phyloP scores from a whole-genome alignment of 176 grass and related monocot species.

The Elaeis guineensis region DNA sequence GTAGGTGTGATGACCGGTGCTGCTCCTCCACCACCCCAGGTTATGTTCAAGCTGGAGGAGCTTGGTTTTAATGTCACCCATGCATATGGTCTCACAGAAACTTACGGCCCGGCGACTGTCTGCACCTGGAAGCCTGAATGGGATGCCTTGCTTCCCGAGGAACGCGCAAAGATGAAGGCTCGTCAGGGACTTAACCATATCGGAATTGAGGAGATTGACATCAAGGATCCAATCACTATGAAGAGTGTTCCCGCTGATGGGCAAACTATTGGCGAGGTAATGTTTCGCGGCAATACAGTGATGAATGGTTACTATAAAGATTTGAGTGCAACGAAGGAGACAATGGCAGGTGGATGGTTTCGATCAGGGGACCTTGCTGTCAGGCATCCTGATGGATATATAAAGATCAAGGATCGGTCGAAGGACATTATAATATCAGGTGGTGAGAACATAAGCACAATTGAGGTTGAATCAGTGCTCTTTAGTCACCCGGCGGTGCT shows the following conservation, averaged over 20 bases:
- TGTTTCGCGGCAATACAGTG: slow-evolving; percentile 47
- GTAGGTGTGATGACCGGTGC: slow-evolving; percentile 46
- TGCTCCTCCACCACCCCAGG: slow-evolving; percentile 25
- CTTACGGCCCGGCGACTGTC: slow-evolving; percentile 26
- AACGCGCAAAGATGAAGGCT: slow-evolving; percentile 30
- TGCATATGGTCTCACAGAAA: slow-evolving; percentile 41
- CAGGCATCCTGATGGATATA: slow-evolving; percentile 35
- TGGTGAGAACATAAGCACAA: slow-evolving; percentile 46
- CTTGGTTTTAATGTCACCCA: slow-evolving; percentile 40
- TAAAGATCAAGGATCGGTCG: slow-evolving; percentile 47
- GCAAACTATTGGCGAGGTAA: slow-evolving; percentile 32
- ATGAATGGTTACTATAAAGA: slow-evolving; percentile 46
- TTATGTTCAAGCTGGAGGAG: slow-evolving; percentile 29
- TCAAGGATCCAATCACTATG: slow-evolving; percentile 40
- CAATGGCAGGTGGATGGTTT: slow-evolving; percentile 44
- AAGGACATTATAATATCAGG: slow-evolving; percentile 45
- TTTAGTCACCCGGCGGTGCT: slow-evolving; percentile 38
- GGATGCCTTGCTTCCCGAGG: slow-evolving; percentile 28
- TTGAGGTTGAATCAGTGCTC: slow-evolving; percentile 42
- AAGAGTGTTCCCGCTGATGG: slow-evolving; percentile 33
- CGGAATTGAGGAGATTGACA: slow-evolving; percentile 20
- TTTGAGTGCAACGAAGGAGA: slow-evolving; percentile 17
- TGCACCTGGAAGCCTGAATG: slow-evolving; percentile 50
- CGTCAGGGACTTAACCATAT: slow-evolving; percentile 38
- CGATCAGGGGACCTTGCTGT: slow-evolving; percentile 41